phyloP scores from a whole-genome alignment of 495 filamentous ascomycete genomes.

The Hypoxylon lienhwacheense region DNA sequence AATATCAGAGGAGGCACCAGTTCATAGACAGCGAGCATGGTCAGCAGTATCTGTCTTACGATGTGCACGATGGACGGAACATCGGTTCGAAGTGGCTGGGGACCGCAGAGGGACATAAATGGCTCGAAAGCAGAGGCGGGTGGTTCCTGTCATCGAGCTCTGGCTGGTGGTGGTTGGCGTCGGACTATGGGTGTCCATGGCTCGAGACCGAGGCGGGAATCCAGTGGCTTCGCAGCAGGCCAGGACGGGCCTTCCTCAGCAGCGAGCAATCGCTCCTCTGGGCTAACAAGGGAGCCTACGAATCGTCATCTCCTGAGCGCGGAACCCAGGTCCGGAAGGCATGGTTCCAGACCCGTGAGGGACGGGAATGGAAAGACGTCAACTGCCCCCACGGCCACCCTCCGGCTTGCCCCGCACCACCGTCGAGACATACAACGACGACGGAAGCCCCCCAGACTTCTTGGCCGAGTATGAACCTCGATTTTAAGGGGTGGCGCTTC shows the following conservation, averaged over 20 bases:
- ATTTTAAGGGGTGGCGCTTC: constrained; percentile 16
- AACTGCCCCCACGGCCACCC: constrained; percentile 9
- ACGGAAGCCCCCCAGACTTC: neutral
- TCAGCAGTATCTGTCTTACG: neutral
- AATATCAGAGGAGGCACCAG: neutral
- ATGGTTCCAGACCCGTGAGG: constrained; percentile 1
- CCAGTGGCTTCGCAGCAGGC: constrained; percentile 4
- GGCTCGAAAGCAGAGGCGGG: constrained; percentile 2
- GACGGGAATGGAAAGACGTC: neutral
- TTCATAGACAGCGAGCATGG: neutral
- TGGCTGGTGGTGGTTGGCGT: constrained; percentile 20
- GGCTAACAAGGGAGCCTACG: constrained; percentile 8
- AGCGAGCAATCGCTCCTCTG: constrained; percentile 15
- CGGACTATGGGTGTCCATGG: constrained; percentile 6
- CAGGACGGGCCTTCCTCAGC: neutral
- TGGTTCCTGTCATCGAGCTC: constrained; percentile 6
- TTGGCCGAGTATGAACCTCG: neutral
- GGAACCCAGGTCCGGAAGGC: constrained; percentile 9
- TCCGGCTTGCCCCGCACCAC: constrained; percentile 2
- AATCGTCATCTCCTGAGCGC: neutral
- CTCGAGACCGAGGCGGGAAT: constrained; percentile 14
- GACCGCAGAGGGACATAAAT: neutral
- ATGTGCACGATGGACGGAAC: constrained; percentile 2
- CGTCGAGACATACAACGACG: neutral
- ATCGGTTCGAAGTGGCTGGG: constrained; percentile 11